A percentile compares a stretch with the other conserved stretches of the same genome.
These are phyloP conservation scores for Oryza australiensis DNA, from an alignment of 176 grass and related monocot species.

Conservation along the genomic window DNA sequence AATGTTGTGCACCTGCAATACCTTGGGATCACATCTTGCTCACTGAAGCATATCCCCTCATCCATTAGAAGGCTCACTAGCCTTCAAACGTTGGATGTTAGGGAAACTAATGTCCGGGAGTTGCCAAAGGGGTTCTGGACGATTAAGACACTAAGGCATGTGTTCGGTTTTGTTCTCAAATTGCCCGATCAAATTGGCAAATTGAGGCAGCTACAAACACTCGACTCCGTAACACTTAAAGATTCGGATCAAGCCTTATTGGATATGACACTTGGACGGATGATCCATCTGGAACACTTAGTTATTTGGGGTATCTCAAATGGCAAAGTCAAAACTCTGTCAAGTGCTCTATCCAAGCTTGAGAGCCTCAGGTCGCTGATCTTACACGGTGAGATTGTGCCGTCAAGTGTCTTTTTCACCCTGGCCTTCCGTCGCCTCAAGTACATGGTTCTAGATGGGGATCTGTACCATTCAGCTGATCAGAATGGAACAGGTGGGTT, in stretches of 20 bases:
- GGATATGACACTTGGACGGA: background rate
- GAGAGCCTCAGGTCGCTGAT: no score
- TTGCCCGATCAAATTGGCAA: background rate
- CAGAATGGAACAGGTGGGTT: no score
- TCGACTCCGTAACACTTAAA: background rate
- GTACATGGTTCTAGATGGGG: no score
- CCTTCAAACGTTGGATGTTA: conserved; percentile 30
- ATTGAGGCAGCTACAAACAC: conserved; percentile 11
- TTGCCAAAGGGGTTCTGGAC: conserved; percentile 19
- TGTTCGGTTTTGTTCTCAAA: conserved; percentile 7
- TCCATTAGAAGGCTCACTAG: background rate
- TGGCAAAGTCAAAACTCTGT: background rate
- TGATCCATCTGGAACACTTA: conserved; percentile 11
- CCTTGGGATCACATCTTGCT: conserved; percentile 16
- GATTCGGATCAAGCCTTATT: background rate
- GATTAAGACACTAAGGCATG: conserved; percentile 29
- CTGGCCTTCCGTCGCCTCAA: no score
- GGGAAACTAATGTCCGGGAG: background rate
- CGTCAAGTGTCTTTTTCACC: no score
- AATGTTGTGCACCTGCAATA: conserved; percentile 12
- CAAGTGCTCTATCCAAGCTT: no score
- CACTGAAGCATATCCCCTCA: background rate
- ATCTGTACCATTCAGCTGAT: no score
- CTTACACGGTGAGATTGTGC: no score
- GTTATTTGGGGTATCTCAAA: background rate